Evolutionary conservation across 768 basidiomycete genomes (phyloP).

Genomic region (Kwoniella europaea): DNA sequence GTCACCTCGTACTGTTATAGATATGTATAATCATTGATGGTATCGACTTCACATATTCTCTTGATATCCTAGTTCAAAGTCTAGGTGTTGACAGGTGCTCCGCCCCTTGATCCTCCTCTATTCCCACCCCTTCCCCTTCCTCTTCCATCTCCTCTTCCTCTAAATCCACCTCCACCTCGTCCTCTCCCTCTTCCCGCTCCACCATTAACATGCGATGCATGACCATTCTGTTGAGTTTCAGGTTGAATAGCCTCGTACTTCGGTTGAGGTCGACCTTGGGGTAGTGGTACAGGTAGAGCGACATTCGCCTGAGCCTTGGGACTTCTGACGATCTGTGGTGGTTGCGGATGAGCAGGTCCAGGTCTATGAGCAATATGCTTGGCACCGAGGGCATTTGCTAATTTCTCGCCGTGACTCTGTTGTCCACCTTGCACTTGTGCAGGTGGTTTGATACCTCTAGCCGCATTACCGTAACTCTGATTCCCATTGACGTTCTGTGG

Average conservation of each 20-base stretch:
- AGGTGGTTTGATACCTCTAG: slow-evolving; percentile 49
- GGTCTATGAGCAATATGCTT: slow-evolving; percentile 26
- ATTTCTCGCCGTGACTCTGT: slow-evolving; percentile 19
- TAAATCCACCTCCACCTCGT: slow-evolving; percentile 11
- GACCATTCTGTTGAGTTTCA: slow-evolving; percentile 4
- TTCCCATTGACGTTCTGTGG: slow-evolving; percentile 27
- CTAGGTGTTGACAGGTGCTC: slow-evolving; percentile 7
- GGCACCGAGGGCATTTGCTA: slow-evolving; percentile 17
- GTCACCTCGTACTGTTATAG: too few species aligned
- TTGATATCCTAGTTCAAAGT: too few species aligned
- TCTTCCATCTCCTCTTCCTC: slow-evolving; percentile 18
- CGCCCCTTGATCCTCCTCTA: slow-evolving; percentile 18
- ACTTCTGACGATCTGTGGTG: slow-evolving; percentile 12
- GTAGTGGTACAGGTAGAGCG: slow-evolving; percentile 17
- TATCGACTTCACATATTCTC: too few species aligned
- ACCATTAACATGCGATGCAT: neutral
- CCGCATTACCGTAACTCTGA: slow-evolving; percentile 54
- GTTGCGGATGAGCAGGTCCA: slow-evolving; percentile 14
- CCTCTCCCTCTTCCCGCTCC: neutral
- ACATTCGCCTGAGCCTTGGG: slow-evolving; percentile 10
- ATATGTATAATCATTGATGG: too few species aligned
- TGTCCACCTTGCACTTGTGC: slow-evolving; percentile 6
- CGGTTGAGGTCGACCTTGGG: neutral
- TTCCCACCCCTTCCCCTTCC: slow-evolving; percentile 9
- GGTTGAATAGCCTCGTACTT: neutral